These are phyloP conservation scores for Deinandra increscens DNA, from an alignment of 129 eudicot genomes.

Conservation along the genomic window DNA sequence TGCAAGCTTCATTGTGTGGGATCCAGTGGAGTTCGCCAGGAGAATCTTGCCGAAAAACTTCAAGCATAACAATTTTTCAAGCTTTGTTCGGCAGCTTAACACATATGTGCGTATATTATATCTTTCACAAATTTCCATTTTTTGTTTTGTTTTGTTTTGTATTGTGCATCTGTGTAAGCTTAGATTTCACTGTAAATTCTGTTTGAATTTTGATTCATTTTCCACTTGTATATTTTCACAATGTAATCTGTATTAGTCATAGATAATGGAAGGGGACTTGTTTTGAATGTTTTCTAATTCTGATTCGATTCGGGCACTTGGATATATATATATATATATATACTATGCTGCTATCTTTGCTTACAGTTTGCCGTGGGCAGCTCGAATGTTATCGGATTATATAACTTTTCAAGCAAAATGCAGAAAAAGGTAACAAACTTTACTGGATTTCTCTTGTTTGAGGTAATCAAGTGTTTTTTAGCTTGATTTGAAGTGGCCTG, in stretches of 20 bases:
- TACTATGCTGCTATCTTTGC: background rate
- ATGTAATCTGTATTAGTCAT: constrained; percentile 23
- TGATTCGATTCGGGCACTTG: constrained; percentile 17
- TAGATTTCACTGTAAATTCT: background rate
- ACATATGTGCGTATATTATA: constrained; percentile 80
- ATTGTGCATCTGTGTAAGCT: constrained; percentile 26
- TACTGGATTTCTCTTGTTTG: too few species aligned
- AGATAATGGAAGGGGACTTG: constrained; percentile 23
- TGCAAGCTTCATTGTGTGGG: constrained; percentile 79
- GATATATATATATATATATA: too few species aligned
- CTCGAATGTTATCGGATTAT: background rate
- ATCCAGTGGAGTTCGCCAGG: constrained; percentile 56
- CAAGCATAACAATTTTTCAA: constrained; percentile 88
- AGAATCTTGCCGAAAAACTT: constrained; percentile 63
- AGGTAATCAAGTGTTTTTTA: background rate
- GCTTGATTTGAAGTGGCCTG: background rate
- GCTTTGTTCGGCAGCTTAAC: constrained; percentile 95
- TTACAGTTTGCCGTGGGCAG: background rate
- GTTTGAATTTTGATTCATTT: background rate
- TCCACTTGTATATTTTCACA: constrained; percentile 14
- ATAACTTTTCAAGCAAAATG: background rate
- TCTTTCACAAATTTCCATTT: constrained; percentile 6
- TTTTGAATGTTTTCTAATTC: background rate
- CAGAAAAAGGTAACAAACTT: constrained; percentile 13
- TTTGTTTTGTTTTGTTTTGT: background rate